phyloP scores from a whole-genome alignment of 352 stramenopile species.

The Phytophthora crassamura region DNA sequence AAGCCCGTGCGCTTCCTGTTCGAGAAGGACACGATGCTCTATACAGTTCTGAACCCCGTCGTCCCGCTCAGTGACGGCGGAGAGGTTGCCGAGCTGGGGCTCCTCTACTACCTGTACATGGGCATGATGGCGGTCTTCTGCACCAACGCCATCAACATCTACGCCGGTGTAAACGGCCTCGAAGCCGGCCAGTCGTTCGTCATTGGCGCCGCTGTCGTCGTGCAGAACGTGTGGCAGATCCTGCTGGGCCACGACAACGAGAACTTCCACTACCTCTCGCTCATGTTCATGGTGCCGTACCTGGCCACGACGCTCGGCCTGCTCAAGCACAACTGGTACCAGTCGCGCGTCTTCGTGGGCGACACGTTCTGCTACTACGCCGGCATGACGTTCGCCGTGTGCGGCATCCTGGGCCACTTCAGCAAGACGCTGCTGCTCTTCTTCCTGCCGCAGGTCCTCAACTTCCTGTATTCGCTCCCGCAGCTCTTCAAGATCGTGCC shows the following conservation, averaged over 20 bases:
- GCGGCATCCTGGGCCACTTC: slow-evolving; percentile 97
- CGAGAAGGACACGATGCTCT: slow-evolving; percentile 59
- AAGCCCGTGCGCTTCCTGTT: slow-evolving; percentile 86
- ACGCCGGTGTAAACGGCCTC: slow-evolving; percentile 99
- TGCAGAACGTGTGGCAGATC: slow-evolving; percentile 97
- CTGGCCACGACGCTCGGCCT: slow-evolving; percentile 93
- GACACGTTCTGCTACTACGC: slow-evolving; percentile 99
- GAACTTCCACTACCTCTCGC: slow-evolving; percentile 95
- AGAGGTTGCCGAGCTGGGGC: slow-evolving; percentile 92
- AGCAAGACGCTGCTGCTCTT: slow-evolving; percentile 98
- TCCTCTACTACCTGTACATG: slow-evolving; percentile 99
- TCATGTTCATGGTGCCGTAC: slow-evolving; percentile 98
- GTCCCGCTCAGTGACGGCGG: slow-evolving; percentile 81
- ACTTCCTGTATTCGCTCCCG: slow-evolving; percentile 98
- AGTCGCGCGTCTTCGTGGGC: slow-evolving; percentile 97
- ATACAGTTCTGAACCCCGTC: slow-evolving; percentile 67
- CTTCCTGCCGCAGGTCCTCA: slow-evolving; percentile 98
- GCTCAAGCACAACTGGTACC: slow-evolving; percentile 98
- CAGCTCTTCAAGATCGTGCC: slow-evolving; percentile 98
- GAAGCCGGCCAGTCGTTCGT: slow-evolving; percentile 96
- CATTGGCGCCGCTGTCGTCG: slow-evolving; percentile 93
- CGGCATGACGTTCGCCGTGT: slow-evolving; percentile 98
- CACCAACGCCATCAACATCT: slow-evolving; percentile 99
- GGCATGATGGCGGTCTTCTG: slow-evolving; percentile 99
- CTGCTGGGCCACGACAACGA: slow-evolving; percentile 80